Base-by-base conservation (phyloP, 768 basidiomycete genomes). In the Suillus clintonianus region DNA sequence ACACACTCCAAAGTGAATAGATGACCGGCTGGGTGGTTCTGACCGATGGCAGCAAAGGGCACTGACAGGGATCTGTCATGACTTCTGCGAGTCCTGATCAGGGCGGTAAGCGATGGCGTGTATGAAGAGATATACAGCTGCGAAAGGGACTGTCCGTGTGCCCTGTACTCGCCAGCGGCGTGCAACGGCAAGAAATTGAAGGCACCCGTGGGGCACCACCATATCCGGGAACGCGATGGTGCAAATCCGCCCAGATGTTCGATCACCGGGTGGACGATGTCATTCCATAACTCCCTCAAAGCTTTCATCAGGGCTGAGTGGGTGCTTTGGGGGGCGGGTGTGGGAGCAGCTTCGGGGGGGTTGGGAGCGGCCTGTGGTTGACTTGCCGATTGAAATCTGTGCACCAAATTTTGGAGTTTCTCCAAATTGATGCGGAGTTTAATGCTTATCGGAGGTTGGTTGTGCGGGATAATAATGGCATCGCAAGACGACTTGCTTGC, bases 121-220 rank as follows among this genome's bases (percentile, higher is more conserved):
- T 65, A 67, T 10, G 66, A 67, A 6, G 65, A 65, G 2, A 67
- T 54, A 14, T 48, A 61, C 1, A 48, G 15, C 10, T 36, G 17
- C 1, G 43, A 60, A 15, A 65, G 11, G 5, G 8, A 53, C 10
- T 17, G 3, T 14, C 63, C 60, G 4, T 51, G 2, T 10, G 22
- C 10, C 17, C 19, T 36, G 7, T 9, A 59, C 30, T 41, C 51
- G 3, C 64, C 67, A 7, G 65, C 62, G 48, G 67, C 62, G 27
- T 68, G 67, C 15, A 68, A 43, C 5, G 65, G 67, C 27, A 67
- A 32, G 9, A 59, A 55, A 15, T 61, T 50, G 32, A 67, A 65
- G 6, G 50, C 5, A 3, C 39, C 57, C 14, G 57, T 65, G 3
- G 61, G 47, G 27, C 65, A 67, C 67, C 65, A 66, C 60, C 61